Base-by-base conservation (phyloP, 768 basidiomycete species). In the Boletus rufocinnamomeus region DNA sequence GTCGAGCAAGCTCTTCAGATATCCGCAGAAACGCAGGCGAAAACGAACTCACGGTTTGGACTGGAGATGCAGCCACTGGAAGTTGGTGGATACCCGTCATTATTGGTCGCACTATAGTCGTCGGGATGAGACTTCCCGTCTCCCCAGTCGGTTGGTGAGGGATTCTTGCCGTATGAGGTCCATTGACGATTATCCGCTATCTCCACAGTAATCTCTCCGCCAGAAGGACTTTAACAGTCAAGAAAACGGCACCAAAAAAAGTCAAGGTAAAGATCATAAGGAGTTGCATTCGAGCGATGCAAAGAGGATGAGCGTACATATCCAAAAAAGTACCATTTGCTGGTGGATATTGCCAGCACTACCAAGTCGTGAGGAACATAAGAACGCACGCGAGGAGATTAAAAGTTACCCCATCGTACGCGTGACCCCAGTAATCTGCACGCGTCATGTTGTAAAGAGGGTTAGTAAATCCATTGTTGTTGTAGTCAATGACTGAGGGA, bases 41-140 rank as follows among this genome's bases (percentile, higher is more conserved):
- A 28, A 40, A 34, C 4, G 6, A 25, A 51, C 66, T 59, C 44
- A 66, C 66, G 34, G 35, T 66, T 66, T 23, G 66, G 66, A 0
- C 40, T 0, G 4, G 9, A 1, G 7, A 66, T 27, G 19, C 65
- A 53, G 10, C 2, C 3, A 23, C 54, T 40, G 1, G 19, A 0
- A 19, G 23, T 16, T 11, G 23, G 27, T 23, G 14, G 1, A 35
- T 14, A 13, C 13, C 34, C 32, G 34, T 46, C 57, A 21, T 48
- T 23, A 21, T 58, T 28, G 3, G 4, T 8, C 2, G 49, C 2
- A 30, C 55, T 46, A 25, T 41, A 60, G 23, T 56, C 2, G 0
- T 44, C 53, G 2, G 65, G 48, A 43, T 66, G 52, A 1, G 50
- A 0, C 21, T 0, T 0, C 11, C 65, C 61, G 4, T 67, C 62